Evolutionary conservation across 2,329 filamentous ascomycete species (phyloP).

Genomic region (Aulographum hederae): DNA sequence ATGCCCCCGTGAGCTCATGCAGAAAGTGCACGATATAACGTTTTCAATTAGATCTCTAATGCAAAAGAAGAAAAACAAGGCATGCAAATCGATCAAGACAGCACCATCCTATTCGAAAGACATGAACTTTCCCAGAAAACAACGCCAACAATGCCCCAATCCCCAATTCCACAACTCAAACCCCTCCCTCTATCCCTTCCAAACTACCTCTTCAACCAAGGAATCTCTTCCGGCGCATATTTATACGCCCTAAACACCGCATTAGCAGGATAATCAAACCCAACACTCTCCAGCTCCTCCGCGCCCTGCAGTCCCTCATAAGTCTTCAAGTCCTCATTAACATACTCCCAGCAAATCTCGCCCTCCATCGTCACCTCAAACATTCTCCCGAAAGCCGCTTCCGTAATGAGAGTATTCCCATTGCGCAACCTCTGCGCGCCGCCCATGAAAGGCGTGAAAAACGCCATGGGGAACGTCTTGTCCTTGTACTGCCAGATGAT

Average conservation of each 20-base stretch:
- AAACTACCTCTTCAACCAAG: constrained; percentile 19
- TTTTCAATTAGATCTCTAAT: too few species aligned
- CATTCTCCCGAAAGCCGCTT: constrained; percentile 24
- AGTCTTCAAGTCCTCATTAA: constrained; percentile 22
- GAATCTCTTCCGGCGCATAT: constrained; percentile 22
- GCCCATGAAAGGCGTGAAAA: constrained; percentile 29
- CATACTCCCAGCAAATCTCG: constrained; percentile 25
- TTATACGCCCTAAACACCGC: constrained; percentile 27
- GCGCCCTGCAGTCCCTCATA: constrained; percentile 15
- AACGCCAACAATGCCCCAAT: too few species aligned
- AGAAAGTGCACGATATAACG: too few species aligned
- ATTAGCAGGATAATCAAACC: constrained; percentile 23
- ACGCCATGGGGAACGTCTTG: constrained; percentile 15
- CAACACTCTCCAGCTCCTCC: constrained; percentile 16
- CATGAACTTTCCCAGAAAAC: too few species aligned
- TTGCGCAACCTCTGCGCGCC: constrained; percentile 22
- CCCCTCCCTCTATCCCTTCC: too few species aligned
- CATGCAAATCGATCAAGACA: too few species aligned
- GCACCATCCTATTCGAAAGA: too few species aligned
- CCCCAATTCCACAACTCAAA: too few species aligned
- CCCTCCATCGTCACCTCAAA: constrained; percentile 25
- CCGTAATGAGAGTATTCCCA: constrained; percentile 25
- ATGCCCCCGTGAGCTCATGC: too few species aligned
- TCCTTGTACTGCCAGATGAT: constrained; percentile 28
- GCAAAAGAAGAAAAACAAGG: too few species aligned